These are phyloP conservation scores for Pleurotus tuoliensis DNA, from an alignment of 768 basidiomycete species.

Conservation along the genomic window DNA sequence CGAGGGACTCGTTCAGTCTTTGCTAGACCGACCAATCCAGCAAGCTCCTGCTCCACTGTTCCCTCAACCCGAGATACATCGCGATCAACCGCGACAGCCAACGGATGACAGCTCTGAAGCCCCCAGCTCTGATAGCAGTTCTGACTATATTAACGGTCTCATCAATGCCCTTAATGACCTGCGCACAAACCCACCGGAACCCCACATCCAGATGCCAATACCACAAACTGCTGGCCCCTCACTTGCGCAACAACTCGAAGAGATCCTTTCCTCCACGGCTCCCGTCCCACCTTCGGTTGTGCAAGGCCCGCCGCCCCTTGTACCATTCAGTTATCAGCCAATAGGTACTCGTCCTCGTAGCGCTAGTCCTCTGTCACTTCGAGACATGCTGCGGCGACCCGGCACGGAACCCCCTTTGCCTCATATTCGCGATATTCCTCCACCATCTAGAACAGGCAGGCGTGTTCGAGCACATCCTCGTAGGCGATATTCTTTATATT, in stretches of 20 bases:
- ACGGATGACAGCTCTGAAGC: constrained; percentile 11
- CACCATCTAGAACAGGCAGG: not conserved
- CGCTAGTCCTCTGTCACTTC: constrained; percentile 31
- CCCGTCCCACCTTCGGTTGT: constrained; percentile 34
- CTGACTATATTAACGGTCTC: constrained; percentile 5
- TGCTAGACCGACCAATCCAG: constrained; percentile 32
- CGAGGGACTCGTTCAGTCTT: constrained; percentile 39
- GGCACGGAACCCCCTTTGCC: constrained; percentile 21
- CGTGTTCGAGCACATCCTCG: not conserved
- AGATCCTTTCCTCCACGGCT: constrained; percentile 49
- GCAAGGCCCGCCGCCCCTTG: constrained; percentile 47
- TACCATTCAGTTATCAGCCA: constrained; percentile 56
- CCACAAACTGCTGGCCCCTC: constrained; percentile 48
- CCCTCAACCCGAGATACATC: constrained; percentile 12
- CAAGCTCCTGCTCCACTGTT: constrained; percentile 20
- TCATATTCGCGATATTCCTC: constrained; percentile 2
- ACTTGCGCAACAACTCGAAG: constrained; percentile 56
- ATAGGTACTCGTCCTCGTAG: constrained; percentile 28
- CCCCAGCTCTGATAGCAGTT: not conserved
- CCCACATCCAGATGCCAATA: constrained; percentile 31
- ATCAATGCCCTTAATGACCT: constrained; percentile 19
- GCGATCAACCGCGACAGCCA: constrained; percentile 12
- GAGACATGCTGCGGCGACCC: constrained; percentile 22
- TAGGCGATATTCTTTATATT: not conserved
- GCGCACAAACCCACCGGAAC: not conserved